A percentile compares a stretch with the other conserved stretches of the same genome.
phyloP scores from a whole-genome alignment of 202 grass and related monocot genomes.

The Elaeis oleifera region DNA sequence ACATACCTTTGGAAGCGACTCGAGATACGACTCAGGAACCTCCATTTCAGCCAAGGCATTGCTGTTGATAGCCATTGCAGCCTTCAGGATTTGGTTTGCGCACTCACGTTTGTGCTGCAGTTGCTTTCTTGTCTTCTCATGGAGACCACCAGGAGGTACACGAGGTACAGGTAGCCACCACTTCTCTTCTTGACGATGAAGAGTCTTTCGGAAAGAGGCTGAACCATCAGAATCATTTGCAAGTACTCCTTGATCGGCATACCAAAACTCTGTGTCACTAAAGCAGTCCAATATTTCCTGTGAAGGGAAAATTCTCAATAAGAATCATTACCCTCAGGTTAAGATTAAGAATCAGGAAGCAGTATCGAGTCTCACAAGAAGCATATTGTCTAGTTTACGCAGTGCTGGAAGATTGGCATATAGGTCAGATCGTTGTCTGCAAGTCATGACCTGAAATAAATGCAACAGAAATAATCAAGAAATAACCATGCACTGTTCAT shows the following conservation, averaged over 20 bases:
- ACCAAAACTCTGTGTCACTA: constrained; percentile 81
- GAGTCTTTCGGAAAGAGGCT: constrained; percentile 43
- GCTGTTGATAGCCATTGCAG: constrained; percentile 82
- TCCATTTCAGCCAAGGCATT: constrained; percentile 85
- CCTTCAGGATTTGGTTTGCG: constrained; percentile 80
- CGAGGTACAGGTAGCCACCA: constrained; percentile 95
- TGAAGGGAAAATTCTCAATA: background rate
- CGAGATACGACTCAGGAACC: constrained; percentile 63
- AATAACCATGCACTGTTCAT: background rate
- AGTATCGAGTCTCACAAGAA: constrained; percentile 49
- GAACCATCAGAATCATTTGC: constrained; percentile 63
- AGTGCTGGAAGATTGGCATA: constrained; percentile 78
- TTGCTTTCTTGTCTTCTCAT: constrained; percentile 57
- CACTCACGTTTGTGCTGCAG: constrained; percentile 78
- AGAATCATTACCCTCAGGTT: background rate
- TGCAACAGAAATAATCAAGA: background rate
- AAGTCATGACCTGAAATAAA: constrained; percentile 73
- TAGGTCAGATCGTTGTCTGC: constrained; percentile 64
- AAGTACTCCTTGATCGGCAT: constrained; percentile 76
- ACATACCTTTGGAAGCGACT: constrained; percentile 74
- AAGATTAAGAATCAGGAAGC: background rate
- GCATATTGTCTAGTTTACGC: constrained; percentile 83
- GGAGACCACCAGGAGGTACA: constrained; percentile 53
- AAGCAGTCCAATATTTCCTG: constrained; percentile 90
- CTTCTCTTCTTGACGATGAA: constrained; percentile 60